Evolutionary conservation across 768 basidiomycete genomes (phyloP).

Genomic region (Xerocomus brunneocitrinus): DNA sequence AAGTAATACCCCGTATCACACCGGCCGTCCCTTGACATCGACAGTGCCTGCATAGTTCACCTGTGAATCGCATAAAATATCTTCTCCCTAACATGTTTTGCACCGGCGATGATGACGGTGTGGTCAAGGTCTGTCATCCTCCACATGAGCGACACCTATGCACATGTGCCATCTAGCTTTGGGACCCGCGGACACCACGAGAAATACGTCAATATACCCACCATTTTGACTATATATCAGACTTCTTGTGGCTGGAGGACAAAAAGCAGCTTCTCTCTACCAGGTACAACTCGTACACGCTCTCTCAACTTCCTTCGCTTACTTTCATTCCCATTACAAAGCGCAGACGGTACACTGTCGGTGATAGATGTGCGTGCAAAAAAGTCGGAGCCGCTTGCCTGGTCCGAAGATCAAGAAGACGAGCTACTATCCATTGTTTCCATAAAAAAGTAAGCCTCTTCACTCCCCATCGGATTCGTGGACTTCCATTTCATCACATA

Average conservation of each 20-base stretch:
- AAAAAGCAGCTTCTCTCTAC: conserved; percentile 84
- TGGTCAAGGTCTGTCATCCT: conserved; percentile 66
- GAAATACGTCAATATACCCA: conserved; percentile 68
- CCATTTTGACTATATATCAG: conserved; percentile 93
- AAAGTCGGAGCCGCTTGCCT: conserved; percentile 69
- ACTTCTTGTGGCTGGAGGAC: conserved; percentile 81
- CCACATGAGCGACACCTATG: background rate
- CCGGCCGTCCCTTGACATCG: conserved; percentile 25
- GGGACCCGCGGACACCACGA: conserved; percentile 77
- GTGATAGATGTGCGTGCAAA: conserved; percentile 88
- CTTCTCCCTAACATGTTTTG: conserved; percentile 67
- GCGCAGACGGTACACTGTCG: conserved; percentile 90
- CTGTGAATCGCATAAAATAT: conserved; percentile 82
- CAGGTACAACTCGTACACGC: conserved; percentile 47
- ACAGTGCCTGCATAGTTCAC: conserved; percentile 48
- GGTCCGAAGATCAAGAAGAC: conserved; percentile 95
- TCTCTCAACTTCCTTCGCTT: background rate
- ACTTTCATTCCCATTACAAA: conserved; percentile 28
- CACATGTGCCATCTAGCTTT: conserved; percentile 51
- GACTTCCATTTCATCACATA: background rate
- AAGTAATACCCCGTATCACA: conserved; percentile 29
- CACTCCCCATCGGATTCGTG: background rate
- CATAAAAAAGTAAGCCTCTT: conserved; percentile 65
- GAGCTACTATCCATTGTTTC: conserved; percentile 82
- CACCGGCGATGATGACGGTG: conserved; percentile 92